Percentiles rank a stretch among this genome's conserved stretches.
phyloP scores from a whole-genome alignment of 73 alveolate species.

The Effrenium voratum region DNA sequence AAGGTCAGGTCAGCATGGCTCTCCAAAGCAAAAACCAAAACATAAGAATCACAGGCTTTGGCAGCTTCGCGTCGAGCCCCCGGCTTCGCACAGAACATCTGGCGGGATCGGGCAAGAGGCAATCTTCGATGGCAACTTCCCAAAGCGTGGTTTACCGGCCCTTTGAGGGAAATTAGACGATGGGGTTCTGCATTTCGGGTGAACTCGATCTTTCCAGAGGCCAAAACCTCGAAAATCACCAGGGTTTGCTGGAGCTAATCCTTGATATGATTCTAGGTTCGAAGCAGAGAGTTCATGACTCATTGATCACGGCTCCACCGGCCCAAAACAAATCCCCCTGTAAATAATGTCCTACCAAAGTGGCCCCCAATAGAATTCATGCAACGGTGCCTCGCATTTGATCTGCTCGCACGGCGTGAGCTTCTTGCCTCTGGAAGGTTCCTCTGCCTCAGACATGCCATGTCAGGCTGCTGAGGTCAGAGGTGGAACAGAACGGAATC shows the following conservation, averaged over 20 bases:
- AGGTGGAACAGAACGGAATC: too few relatives aligned
- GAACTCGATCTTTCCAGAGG: background rate
- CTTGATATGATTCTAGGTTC: background rate
- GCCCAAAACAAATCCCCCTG: background rate
- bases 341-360: background rate
- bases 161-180: background rate
- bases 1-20: background rate
- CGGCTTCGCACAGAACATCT: constrained; percentile 75
- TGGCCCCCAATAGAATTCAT: too few relatives aligned
- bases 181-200: background rate
- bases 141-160: background rate
- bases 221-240: background rate
- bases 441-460: too few relatives aligned
- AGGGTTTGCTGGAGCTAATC: background rate
- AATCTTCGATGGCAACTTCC: background rate
- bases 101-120: background rate
- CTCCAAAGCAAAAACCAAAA: background rate
- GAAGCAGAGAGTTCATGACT: background rate
- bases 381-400: constrained; percentile 29
- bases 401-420: constrained; percentile 85
- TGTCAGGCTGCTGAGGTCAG: too few relatives aligned
- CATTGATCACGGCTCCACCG: background rate
- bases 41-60: background rate
- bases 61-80: background rate
- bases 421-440: constrained; percentile 70